Evolutionary conservation across 2,329 filamentous ascomycete genomes (phyloP), one percentile per base, ranked within the genome.

Genomic region (Trichoderma polysporum): DNA sequence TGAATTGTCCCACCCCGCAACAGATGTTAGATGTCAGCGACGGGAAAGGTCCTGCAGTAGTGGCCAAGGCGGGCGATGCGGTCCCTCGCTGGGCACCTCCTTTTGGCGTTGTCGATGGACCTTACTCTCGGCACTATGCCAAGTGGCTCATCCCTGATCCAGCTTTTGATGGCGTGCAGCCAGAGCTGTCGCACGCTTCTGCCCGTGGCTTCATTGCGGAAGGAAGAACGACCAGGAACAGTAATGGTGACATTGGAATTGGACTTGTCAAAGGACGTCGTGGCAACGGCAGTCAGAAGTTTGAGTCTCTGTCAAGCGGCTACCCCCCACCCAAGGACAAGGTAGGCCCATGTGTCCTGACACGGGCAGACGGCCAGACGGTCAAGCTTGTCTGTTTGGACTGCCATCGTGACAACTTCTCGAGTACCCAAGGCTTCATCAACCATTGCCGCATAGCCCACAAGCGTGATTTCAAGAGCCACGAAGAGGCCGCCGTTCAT

Each of bases 391-490:
- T 97, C 70, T 99, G 95, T 82, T 80, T 91, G 68, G 91, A 95
- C 77, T 98, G 95, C 79, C 86, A 93, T 58, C 87, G 94, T 70
- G 92, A 93, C 76, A 92, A 97, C 77, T 98, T 98, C 75, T 94
- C 91, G 66, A 98, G 94, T 80, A 96, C 94, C 0, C 95, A 98
- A 78, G 95, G 95, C n/a, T 98, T 98, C 80, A 95, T 99, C 81
- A 99, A 99, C 76, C 95, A 99, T 76, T 98, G 94, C 77, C 93
- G 95, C 66, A 98, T 99, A 73, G 93, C 94, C 29, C 95, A 99
- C 80, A 91, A 91, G 76, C 87, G 92, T 68, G 93, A 96, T 70
- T 98, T 94, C 83, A 94, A 97, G 80, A 97, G 93, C 73, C 95
- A 99, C 75, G 94, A 98, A 77, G 92, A 94, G 74, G 95, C 95